phyloP scores from a whole-genome alignment of 2,329 filamentous ascomycete species.

The Ceratocystis eucalypticola region DNA sequence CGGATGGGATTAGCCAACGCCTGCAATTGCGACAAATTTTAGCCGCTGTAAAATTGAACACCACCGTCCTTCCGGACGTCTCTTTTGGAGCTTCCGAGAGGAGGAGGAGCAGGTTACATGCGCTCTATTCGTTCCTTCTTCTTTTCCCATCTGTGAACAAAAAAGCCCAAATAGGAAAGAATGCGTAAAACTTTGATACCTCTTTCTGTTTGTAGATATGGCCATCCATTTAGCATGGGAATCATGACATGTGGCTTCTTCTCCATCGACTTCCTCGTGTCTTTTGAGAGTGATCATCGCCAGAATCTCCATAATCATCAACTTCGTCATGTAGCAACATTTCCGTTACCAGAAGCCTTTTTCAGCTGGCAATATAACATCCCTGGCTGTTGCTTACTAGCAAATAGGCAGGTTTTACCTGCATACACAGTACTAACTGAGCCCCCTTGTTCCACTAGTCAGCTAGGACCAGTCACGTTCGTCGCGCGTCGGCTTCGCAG shows the following conservation, averaged over 20 bases:
- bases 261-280: too few species aligned
- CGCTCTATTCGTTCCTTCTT: too few species aligned
- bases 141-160: background rate
- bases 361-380: background rate
- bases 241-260: constrained; percentile 1
- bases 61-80: background rate
- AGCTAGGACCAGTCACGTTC: background rate
- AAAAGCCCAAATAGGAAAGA: background rate
- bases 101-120: too few species aligned
- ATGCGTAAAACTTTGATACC: background rate
- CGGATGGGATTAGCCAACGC: background rate
- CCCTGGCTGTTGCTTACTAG: background rate
- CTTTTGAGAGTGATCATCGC: background rate
- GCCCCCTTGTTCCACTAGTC: background rate
- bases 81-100: background rate
- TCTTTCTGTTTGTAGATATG: background rate
- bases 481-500: background rate
- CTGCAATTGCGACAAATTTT: background rate
- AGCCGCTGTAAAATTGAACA: background rate
- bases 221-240: background rate
- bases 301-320: background rate
- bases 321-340: background rate
- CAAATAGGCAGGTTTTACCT: background rate
- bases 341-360: background rate
- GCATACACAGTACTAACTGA: background rate